Conservation (phyloP, 768 basidiomycete species). For the Epithele typhae region DNA sequence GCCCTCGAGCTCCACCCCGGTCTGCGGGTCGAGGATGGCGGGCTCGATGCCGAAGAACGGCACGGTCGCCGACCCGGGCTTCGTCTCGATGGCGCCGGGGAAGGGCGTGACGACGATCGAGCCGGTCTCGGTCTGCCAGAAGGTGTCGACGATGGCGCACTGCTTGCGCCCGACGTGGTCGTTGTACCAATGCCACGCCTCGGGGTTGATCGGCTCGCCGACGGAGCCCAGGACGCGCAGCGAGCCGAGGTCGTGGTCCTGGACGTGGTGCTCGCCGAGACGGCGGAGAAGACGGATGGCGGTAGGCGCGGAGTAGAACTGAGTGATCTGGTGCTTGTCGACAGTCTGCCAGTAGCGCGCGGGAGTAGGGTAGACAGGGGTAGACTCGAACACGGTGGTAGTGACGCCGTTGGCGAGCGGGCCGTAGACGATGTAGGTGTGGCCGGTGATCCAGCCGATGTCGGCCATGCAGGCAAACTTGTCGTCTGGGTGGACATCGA, state of each 20-base stretch:
- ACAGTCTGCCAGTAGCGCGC: slow-evolving; percentile 97
- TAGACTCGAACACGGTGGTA: slow-evolving; percentile 93
- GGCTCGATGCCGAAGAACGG: slow-evolving; percentile 97
- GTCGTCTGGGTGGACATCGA: slow-evolving; percentile 96
- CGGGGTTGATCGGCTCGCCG: slow-evolving; percentile 98
- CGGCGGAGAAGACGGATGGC: slow-evolving; percentile 90
- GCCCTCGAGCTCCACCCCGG: slow-evolving; percentile 73
- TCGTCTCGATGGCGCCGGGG: slow-evolving; percentile 93
- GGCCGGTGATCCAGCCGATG: slow-evolving; percentile 98
- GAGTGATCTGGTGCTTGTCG: slow-evolving; percentile 88
- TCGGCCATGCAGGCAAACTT: slow-evolving; percentile 98
- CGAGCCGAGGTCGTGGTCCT: slow-evolving; percentile 73
- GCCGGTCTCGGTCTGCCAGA: slow-evolving; percentile 98
- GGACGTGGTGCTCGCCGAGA: slow-evolving; percentile 82
- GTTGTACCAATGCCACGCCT: slow-evolving; percentile 99
- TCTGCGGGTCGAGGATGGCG: slow-evolving; percentile 80
- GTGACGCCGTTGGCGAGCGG: slow-evolving; percentile 82
- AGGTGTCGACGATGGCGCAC: slow-evolving; percentile 93
- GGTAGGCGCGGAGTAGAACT: slow-evolving; percentile 93
- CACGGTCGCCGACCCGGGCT: slow-evolving; percentile 94
- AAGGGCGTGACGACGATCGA: slow-evolving; percentile 93
- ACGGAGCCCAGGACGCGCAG: slow-evolving; percentile 89
- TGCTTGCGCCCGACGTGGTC: slow-evolving; percentile 85
- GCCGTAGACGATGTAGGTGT: slow-evolving; percentile 96
- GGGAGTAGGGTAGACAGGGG: slow-evolving; percentile 94